A percentile compares a stretch with the other conserved stretches of the same genome.
Evolutionary conservation across 257 asterid genomes (phyloP).

Genomic region (Ilex asprella): DNA sequence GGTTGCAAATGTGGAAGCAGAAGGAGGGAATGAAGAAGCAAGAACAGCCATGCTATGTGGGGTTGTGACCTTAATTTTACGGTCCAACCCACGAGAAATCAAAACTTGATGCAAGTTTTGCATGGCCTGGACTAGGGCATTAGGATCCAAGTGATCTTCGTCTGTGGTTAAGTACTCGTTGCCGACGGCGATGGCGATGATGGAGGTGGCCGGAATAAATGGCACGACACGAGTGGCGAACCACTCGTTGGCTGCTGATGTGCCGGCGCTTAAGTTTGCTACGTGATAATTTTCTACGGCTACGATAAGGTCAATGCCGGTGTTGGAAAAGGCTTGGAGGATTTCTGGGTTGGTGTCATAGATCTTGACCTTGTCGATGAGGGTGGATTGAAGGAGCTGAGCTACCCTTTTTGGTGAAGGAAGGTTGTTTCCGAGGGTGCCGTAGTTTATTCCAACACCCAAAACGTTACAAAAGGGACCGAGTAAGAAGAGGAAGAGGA

Average conservation of each 20-base stretch:
- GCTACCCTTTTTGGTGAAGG: conserved; percentile 59
- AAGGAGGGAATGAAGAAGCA: conserved; percentile 65
- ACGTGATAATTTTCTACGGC: conserved; percentile 45
- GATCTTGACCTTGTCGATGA: conserved; percentile 48
- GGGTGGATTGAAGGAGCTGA: conserved; percentile 55
- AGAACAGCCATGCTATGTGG: conserved; percentile 68
- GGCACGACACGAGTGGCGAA: conserved; percentile 40
- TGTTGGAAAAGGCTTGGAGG: conserved; percentile 58
- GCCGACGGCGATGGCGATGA: conserved; percentile 47
- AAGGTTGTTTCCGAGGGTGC: conserved; percentile 63
- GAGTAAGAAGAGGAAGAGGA: conserved; percentile 12
- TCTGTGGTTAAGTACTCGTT: conserved; percentile 55
- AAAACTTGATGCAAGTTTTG: conserved; percentile 40
- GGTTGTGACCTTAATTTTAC: conserved; percentile 54
- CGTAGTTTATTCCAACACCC: conserved; percentile 55
- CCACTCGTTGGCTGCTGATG: conserved; percentile 43
- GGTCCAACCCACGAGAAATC: conserved; percentile 37
- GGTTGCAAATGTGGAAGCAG: conserved; percentile 48
- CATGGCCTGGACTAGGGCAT: conserved; percentile 47
- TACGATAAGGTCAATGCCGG: conserved; percentile 56
- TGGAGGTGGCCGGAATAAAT: conserved; percentile 57
- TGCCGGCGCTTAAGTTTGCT: conserved; percentile 30
- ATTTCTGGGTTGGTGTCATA: conserved; percentile 61
- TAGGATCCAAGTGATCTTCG: conserved; percentile 32
- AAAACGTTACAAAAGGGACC: conserved; percentile 14